These are phyloP conservation scores for Ganoderma lucidum DNA, from an alignment of 1,284 basidiomycete species.

Conservation along the genomic window DNA sequence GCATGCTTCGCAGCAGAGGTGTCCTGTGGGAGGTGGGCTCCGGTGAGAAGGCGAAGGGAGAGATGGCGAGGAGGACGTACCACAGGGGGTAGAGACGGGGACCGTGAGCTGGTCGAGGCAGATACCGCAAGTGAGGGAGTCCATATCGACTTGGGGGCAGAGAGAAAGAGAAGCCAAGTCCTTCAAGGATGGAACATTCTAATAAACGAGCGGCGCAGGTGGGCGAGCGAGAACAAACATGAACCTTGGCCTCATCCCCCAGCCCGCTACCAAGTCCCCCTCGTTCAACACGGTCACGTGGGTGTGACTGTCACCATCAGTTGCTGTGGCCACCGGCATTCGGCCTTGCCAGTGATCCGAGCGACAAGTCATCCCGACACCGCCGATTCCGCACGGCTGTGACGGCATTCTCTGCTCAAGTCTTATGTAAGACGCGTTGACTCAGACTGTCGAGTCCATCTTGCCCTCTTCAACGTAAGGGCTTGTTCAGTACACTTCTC, in stretches of 20 bases:
- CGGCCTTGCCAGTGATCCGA: background rate
- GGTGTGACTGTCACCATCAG: constrained; percentile 14
- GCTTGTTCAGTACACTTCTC: too few relatives aligned
- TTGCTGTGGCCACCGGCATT: background rate
- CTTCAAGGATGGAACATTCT: constrained; percentile 3
- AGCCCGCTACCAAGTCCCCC: background rate
- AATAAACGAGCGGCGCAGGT: constrained; percentile 4
- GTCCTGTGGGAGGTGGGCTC: constrained; percentile 49
- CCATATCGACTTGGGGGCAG: constrained; percentile 41
- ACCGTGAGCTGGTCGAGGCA: constrained; percentile 60
- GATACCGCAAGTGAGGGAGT: constrained; percentile 60
- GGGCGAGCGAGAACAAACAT: background rate
- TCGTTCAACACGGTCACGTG: constrained; percentile 16
- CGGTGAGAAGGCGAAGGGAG: constrained; percentile 5
- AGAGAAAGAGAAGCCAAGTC: background rate
- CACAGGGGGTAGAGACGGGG: constrained; percentile 69
- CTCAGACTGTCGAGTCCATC: too few relatives aligned
- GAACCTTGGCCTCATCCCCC: background rate
- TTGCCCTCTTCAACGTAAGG: too few relatives aligned
- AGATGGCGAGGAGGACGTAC: constrained; percentile 44
- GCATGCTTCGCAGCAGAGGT: constrained; percentile 68
- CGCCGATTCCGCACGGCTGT: too few relatives aligned
- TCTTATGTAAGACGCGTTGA: too few relatives aligned
- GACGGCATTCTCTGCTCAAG: too few relatives aligned
- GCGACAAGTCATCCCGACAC: too few relatives aligned